Base-by-base conservation (phyloP, 306 rosid genomes). In the apple (Malus domestica) region DNA sequence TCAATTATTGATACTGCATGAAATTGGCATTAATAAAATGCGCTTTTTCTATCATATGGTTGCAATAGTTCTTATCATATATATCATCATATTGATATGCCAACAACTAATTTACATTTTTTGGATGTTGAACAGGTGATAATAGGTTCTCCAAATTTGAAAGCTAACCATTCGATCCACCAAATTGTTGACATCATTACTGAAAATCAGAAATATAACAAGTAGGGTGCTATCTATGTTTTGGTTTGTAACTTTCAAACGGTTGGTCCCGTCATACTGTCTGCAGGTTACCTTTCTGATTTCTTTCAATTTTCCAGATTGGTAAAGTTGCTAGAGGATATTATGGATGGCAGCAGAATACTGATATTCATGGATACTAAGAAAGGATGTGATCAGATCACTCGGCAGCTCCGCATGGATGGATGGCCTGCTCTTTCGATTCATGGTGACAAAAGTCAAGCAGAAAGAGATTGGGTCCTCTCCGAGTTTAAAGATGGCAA, bases 401-500 rank as follows among this genome's bases (percentile, higher is more conserved):
- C 99, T 18, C 81, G 97, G 70, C 97, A 92, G 82, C 99, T 90
- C 78, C 97, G 93, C 77, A 95, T 90, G 97, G 99, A 95, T 88
- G 99, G 98, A 67, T 92, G 99, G 99, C 99, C 98, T 29, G 99
- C 99, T 67, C 97, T 95, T 64, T 92, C 99, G 35, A 95, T 92
- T 80, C 99, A 95, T 73, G 99, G 99, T 67, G 97, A 95, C 75
- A 92, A 95, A 88, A 95, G 99, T 86, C 99, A 90, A 87, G 98
- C 98, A 63, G 99, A 95, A 87, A 92, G 99, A 79, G 98, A 95
- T 88, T 95, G 99, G 98, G 99, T 92, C 65, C 97, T 95, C 69
- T 95, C 97, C 27, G 98, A 95, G 86, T 95, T 95, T 79, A 89
- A 89, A 83, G 90, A 97, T 8, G 99, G 99, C 80, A 95, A 95